Base-by-base conservation (phyloP, 2,329 filamentous ascomycete genomes). In the Hypoxylon sp. region DNA sequence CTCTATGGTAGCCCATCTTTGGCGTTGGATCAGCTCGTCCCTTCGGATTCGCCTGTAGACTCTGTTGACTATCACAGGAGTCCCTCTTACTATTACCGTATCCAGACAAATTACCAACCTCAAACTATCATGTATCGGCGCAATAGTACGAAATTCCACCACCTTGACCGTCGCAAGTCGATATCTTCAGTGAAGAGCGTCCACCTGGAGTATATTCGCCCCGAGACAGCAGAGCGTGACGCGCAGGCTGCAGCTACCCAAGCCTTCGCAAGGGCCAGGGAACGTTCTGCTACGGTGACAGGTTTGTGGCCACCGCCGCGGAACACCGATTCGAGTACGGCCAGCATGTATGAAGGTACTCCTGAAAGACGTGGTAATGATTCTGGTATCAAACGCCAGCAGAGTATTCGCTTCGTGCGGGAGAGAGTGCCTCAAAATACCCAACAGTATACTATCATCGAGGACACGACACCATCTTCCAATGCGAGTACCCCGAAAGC, bases 231-330 rank as follows among this genome's bases (percentile, higher is more conserved):
- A 1, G 83, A 86, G 53, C 82, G 87, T 59, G 87, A 91, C 76
- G 90, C 90, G 6, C 85, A 88, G 42, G 83, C 86, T 42, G 90
- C 90, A 21, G 90, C 90, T 6, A 80, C 82, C 35, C 81, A 89
- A 73, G 91, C 90, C 1, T 92, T 87, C 74, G 77, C 80, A 6
- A 82, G 85, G 65, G 85, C 86, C n/a, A 81, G 81, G 59, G 80
- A 81, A 37, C 80, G 82, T 11, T 79, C 75, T 42, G 80, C 74
- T 62, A 74, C 75, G 29, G 80, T 81, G 53, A 72, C 75, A 57
- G 65, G 76, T 1, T 61, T 78, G 8, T 82, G 79, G 77, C 77
- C 79, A 60, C 77, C 79, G 37, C 71, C 70, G 37, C 78, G 74
- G n/a, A 69, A 66, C 35, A 63, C 69, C 8, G 72, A 70, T 47